phyloP scores from a whole-genome alignment of 805 yeast species.

The Spathaspora sp. region DNA sequence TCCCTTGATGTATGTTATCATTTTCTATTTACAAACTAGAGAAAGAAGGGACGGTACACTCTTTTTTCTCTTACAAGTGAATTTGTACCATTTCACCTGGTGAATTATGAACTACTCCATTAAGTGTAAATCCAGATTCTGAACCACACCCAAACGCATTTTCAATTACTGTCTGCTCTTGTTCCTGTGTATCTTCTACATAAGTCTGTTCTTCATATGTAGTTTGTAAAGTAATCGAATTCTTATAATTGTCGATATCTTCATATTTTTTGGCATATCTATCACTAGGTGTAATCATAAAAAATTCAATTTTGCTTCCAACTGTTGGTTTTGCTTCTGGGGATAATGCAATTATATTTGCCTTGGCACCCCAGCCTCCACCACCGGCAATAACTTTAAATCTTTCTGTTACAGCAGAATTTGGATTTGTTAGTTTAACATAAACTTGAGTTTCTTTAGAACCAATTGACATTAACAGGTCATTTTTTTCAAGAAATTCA shows the following conservation, averaged over 20 bases:
- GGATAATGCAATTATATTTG: constrained; percentile 61
- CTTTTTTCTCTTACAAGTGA: background rate
- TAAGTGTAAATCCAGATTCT: constrained; percentile 26
- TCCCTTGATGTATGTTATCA: constrained; percentile 51
- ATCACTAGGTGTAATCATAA: constrained; percentile 38
- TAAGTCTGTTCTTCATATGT: constrained; percentile 27
- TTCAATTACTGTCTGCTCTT: constrained; percentile 7
- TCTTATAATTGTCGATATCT: constrained; percentile 3
- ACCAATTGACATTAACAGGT: constrained; percentile 31
- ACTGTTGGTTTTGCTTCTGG: constrained; percentile 45
- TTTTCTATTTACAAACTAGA: constrained; percentile 6
- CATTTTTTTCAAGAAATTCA: constrained; percentile 46
- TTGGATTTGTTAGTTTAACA: constrained; percentile 23
- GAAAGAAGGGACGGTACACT: background rate
- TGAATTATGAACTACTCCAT: constrained; percentile 23
- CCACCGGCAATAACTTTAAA: constrained; percentile 69
- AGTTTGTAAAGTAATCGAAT: constrained; percentile 25
- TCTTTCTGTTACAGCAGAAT: constrained; percentile 16
- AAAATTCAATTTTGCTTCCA: constrained; percentile 49
- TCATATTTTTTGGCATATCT: constrained; percentile 13
- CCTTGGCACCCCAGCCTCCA: constrained; percentile 72
- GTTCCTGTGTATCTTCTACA: constrained; percentile 3
- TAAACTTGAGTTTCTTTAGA: constrained; percentile 44
- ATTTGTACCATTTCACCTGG: constrained; percentile 21
- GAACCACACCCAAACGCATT: constrained; percentile 29